Base-by-base conservation (phyloP, 2,329 filamentous ascomycete genomes). In the Purpureocillium lavendulum region DNA sequence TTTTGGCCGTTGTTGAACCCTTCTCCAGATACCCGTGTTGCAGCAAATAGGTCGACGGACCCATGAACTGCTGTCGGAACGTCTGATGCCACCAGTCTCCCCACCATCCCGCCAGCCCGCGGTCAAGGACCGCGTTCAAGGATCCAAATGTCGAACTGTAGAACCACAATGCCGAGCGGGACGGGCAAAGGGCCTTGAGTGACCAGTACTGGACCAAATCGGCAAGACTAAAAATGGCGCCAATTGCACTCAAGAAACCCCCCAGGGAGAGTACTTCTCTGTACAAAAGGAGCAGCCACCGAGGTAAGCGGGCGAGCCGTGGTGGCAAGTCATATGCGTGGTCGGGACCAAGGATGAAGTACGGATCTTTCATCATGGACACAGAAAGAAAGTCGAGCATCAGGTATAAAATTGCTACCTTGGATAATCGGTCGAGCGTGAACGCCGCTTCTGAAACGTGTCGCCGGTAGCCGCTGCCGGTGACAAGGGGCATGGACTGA, bases 1-100 rank as follows among this genome's bases (percentile, higher is more conserved):
- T n/a, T 7, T 52, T 47, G 14, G 57, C 48, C 3, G 42, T 6
- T 7, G 38, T 9, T 24, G 58, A 49, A 38, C 60, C 49, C 48
- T 55, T 47, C 45, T 46, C 49, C 42, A 77, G 36, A 48, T 67
- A 56, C 14, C 69, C 60, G 31, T 44, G 39, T 44, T 57, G 48
- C 8, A 60, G 56, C 40, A 82, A 50, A 51, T 66, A 75, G 2
- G 58, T 59, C 0, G 71, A 64, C 0, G 82, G 81, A 4, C 78
- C 72, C 30, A 75, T 62, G 53, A 90, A 88, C 3, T 76, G 78
- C 40, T 79, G 73, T 1, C 88, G 82, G 63, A 95, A 94, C 3
- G 82, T 81, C 61, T 96, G 89, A 59, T 97, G 90, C 90, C 90
- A 96, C 72, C 80, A 90, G 16, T 69, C 70, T 33, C 84, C 81